Evolutionary conservation across 2,329 filamentous ascomycete species (phyloP).

Genomic region (Alternaria viburni): DNA sequence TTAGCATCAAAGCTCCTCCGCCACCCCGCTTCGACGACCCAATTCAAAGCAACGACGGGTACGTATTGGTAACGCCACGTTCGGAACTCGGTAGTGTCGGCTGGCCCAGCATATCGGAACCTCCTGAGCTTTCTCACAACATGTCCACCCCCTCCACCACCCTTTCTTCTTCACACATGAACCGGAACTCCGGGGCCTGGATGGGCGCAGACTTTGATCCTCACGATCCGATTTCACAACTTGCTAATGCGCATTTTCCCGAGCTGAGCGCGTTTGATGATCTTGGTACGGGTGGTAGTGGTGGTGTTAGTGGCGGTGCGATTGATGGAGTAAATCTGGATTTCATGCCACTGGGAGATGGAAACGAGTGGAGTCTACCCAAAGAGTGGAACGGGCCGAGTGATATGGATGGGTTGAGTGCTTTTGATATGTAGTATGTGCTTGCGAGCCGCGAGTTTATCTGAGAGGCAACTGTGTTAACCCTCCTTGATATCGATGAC

Average conservation of each 20-base stretch:
- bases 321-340: conserved; percentile 35
- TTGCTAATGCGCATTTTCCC: conserved; percentile 43
- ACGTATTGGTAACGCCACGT: conserved; percentile 39
- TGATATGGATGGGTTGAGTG: conserved; percentile 39
- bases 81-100: conserved; percentile 24
- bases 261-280: conserved; percentile 31
- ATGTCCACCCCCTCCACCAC: conserved; percentile 17
- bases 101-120: conserved; percentile 29
- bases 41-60: conserved; percentile 26
- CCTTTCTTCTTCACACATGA: not conserved
- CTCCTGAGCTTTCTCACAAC: conserved; percentile 16
- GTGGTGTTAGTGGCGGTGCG: not conserved
- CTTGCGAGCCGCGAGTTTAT: not conserved
- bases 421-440: conserved; percentile 11
- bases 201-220: conserved; percentile 37
- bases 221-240: conserved; percentile 27
- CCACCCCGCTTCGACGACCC: conserved; percentile 18
- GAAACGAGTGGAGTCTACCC: conserved; percentile 19
- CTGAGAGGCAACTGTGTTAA: not conserved
- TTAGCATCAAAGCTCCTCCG: conserved; percentile 28
- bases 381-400: conserved; percentile 22
- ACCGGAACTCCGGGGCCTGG: conserved; percentile 25
- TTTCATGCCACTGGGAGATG: conserved; percentile 36
- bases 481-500: conserved; percentile 27
- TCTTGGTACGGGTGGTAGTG: not conserved